Percentiles rank a stretch among this genome's conserved stretches.
Conservation (phyloP, 2,329 filamentous ascomycete species). For the Thielaviopsis ethacetica region DNA sequence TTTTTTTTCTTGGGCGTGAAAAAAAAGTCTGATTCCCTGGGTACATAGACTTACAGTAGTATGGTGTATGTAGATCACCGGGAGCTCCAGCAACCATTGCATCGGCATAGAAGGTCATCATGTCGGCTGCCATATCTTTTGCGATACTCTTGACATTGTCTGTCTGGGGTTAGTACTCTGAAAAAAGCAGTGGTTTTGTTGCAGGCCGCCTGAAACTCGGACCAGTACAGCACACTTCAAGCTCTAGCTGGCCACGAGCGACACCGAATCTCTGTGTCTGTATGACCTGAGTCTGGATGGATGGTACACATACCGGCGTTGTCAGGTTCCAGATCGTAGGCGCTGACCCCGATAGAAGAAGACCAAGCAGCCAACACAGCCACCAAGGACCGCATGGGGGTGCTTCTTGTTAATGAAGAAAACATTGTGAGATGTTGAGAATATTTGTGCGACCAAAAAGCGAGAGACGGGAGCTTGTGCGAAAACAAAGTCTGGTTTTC, state of each 20-base stretch:
- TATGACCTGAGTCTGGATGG: neutral
- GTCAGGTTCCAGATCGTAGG: constrained; percentile 23
- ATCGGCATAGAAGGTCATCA: constrained; percentile 24
- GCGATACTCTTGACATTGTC: constrained; percentile 34
- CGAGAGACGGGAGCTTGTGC: no score
- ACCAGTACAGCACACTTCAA: no score
- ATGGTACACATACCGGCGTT: neutral
- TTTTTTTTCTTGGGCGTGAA: no score
- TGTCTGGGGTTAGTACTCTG: constrained; percentile 16
- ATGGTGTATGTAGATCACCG: constrained; percentile 18
- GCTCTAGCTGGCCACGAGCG: no score
- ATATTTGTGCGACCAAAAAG: no score
- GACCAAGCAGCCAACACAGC: constrained; percentile 16
- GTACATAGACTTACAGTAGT: constrained; percentile 8
- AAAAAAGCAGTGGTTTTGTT: neutral
- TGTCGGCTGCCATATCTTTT: constrained; percentile 33
- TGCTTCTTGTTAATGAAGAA: neutral
- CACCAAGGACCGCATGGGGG: constrained; percentile 13
- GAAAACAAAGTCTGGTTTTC: no score
- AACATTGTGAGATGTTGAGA: neutral
- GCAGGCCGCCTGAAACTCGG: neutral
- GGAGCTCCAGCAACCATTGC: constrained; percentile 12
- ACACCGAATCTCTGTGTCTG: no score
- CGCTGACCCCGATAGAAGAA: constrained; percentile 15
- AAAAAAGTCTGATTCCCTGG: neutral